Conservation (phyloP, 768 basidiomycete species). For the Lyophyllum decastes region DNA sequence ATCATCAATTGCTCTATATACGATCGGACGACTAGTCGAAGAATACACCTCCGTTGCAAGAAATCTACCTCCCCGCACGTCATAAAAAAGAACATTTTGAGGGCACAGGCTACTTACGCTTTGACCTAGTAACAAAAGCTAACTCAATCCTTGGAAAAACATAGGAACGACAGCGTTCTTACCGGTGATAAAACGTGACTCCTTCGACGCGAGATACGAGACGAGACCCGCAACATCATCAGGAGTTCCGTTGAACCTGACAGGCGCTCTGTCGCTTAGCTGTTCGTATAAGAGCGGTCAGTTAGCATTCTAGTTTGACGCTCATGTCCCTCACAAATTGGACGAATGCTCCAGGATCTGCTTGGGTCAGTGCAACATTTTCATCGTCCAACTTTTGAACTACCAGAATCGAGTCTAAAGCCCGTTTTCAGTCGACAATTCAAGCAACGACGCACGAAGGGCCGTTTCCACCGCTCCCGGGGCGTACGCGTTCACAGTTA, state of each 20-base stretch:
- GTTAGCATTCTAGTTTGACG: neutral
- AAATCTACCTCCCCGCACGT: neutral
- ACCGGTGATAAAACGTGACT: constrained; percentile 36
- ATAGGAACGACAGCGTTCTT: neutral
- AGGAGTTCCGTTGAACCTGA: constrained; percentile 17
- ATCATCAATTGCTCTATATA: neutral
- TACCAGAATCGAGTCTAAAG: neutral
- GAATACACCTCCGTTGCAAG: constrained; percentile 3
- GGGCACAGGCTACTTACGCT: neutral
- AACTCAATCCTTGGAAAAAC: neutral
- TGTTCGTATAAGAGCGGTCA: neutral
- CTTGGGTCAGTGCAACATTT: neutral
- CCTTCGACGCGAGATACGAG: constrained; percentile 33
- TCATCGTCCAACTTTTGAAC: constrained; percentile 2
- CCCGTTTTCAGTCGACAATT: neutral
- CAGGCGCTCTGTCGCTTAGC: constrained; percentile 5
- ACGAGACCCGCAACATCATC: constrained; percentile 38
- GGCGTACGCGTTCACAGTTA: constrained; percentile 45
- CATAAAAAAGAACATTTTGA: neutral
- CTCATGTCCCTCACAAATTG: neutral
- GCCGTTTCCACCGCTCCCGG: constrained; percentile 29
- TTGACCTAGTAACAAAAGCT: neutral
- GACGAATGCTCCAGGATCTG: constrained; percentile 3
- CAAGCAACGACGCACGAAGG: constrained; percentile 5
- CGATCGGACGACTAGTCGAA: constrained; percentile 1